Conservation (phyloP, 306 rosid species). For the Cicer arietinum region DNA sequence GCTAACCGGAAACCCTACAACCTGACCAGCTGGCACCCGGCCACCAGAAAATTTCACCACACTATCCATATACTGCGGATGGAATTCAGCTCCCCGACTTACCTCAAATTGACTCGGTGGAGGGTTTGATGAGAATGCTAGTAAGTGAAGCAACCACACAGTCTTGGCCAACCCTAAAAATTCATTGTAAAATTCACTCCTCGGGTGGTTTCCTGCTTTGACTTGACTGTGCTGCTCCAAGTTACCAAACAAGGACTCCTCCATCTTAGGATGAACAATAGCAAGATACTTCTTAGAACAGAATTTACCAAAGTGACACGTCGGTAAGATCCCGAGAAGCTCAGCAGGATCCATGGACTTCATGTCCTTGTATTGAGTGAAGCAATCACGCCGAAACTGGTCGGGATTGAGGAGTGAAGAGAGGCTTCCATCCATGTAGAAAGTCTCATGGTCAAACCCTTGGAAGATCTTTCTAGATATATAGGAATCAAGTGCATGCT, state of each 20-base stretch:
- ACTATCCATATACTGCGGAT: conserved; percentile 82
- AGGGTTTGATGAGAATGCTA: conserved; percentile 93
- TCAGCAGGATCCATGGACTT: conserved; percentile 89
- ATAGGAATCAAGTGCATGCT: conserved; percentile 86
- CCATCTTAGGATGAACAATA: conserved; percentile 93
- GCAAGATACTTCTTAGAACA: conserved; percentile 89
- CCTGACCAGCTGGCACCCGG: conserved; percentile 68
- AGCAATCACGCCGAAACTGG: conserved; percentile 87
- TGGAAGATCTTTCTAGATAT: conserved; percentile 78
- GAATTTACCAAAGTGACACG: conserved; percentile 90
- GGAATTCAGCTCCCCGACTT: conserved; percentile 84
- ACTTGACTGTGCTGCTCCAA: conserved; percentile 77
- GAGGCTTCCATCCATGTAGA: conserved; percentile 95
- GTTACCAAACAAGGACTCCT: conserved; percentile 93
- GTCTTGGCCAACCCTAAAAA: conserved; percentile 80
- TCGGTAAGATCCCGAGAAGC: conserved; percentile 88
- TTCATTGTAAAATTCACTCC: conserved; percentile 78
- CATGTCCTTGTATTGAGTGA: conserved; percentile 81
- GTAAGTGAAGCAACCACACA: conserved; percentile 88
- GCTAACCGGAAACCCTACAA: conserved; percentile 80
- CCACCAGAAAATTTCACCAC: conserved; percentile 70
- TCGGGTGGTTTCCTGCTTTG: conserved; percentile 75
- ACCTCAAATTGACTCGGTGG: conserved; percentile 91
- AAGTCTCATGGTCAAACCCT: conserved; percentile 93
- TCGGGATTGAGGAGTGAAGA: conserved; percentile 90